Evolutionary conservation across 164 flowering plant genomes (phyloP).

Genomic region (Magnolia changhungtana): DNA sequence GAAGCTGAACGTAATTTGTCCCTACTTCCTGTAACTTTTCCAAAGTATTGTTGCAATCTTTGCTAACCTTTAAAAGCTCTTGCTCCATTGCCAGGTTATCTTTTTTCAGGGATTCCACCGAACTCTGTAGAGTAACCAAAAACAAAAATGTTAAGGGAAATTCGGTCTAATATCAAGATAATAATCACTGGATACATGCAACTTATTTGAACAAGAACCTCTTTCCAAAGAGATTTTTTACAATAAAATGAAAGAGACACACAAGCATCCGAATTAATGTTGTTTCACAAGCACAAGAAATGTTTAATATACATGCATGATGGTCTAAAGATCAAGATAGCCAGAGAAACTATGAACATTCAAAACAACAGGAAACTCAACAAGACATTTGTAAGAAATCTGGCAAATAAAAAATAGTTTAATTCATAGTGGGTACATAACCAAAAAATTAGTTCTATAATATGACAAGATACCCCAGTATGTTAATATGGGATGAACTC

Average conservation of each 20-base stretch:
- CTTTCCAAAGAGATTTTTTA: background rate
- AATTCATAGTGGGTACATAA: too few species aligned
- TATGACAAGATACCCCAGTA: too few species aligned
- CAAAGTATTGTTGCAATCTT: slow-evolving; percentile 40
- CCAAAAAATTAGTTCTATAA: too few species aligned
- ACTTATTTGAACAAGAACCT: background rate
- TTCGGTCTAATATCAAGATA: background rate
- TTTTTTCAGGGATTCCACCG: slow-evolving; percentile 54
- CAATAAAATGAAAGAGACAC: background rate
- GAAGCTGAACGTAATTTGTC: slow-evolving; percentile 54
- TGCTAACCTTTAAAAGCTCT: slow-evolving; percentile 54
- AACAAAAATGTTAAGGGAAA: background rate
- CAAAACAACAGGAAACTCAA: background rate
- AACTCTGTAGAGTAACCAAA: slow-evolving; percentile 39
- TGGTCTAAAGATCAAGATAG: too few species aligned
- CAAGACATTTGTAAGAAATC: background rate
- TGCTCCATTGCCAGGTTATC: slow-evolving; percentile 55
- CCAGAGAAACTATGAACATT: too few species aligned
- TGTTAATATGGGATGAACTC: too few species aligned
- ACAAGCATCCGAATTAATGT: too few species aligned
- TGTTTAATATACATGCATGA: too few species aligned
- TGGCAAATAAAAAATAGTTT: too few species aligned
- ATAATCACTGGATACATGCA: background rate
- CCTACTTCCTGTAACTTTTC: slow-evolving; percentile 70
- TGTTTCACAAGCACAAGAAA: too few species aligned